phyloP scores from a whole-genome alignment of 257 asterid species.

The Solanum pimpinellifolium region DNA sequence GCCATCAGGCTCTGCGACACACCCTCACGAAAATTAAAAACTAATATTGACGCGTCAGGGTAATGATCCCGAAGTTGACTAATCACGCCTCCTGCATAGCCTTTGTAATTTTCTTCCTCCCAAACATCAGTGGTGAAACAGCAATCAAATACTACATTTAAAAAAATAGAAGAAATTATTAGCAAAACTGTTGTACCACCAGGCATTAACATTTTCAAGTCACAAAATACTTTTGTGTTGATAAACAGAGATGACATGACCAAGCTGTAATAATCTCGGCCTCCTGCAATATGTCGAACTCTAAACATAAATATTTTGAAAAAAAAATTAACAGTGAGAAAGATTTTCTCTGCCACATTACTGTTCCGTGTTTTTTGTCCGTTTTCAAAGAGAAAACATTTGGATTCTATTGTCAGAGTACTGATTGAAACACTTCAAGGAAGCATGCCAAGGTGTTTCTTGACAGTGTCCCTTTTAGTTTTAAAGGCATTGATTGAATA shows the following conservation, averaged over 20 bases:
- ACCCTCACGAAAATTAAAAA: conserved; percentile 79
- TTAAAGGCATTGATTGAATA: neutral
- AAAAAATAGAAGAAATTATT: neutral
- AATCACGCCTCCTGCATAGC: conserved; percentile 60
- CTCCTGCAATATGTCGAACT: neutral
- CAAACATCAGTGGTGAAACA: conserved; percentile 77
- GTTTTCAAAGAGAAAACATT: neutral
- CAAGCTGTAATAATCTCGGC: neutral
- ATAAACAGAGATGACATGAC: neutral
- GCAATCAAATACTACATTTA: conserved; percentile 65
- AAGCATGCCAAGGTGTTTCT: neutral
- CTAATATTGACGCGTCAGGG: conserved; percentile 75
- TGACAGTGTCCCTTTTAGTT: neutral
- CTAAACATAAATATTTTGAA: neutral
- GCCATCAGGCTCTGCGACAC: conserved; percentile 54
- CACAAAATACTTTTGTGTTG: neutral
- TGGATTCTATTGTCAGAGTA: neutral
- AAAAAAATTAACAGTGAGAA: neutral
- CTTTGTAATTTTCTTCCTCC: conserved; percentile 58
- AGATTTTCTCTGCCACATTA: neutral
- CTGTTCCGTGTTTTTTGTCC: neutral
- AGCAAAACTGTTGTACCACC: neutral
- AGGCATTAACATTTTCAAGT: neutral
- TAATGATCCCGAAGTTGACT: conserved; percentile 57
- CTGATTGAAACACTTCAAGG: neutral